Percentiles rank a stretch among this genome's conserved stretches.
phyloP scores from a whole-genome alignment of 108 stramenopile genomes.

The Nitzschia sp. region DNA sequence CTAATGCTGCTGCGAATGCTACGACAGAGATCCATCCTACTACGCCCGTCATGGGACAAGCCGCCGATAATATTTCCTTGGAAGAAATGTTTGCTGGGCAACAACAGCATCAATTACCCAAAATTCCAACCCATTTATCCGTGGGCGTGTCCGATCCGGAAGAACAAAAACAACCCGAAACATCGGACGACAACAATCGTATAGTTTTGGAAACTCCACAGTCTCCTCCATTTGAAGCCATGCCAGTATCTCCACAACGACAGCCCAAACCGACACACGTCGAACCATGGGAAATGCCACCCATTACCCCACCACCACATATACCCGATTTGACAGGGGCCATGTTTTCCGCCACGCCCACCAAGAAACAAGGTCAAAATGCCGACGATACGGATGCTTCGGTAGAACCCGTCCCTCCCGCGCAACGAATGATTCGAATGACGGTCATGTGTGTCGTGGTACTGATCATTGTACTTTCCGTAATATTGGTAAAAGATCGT shows the following conservation, averaged over 20 bases:
- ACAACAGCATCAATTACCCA: too few relatives aligned
- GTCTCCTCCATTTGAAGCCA: background rate
- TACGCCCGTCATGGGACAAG: background rate
- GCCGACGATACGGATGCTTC: background rate
- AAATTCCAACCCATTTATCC: too few relatives aligned
- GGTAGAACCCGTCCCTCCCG: background rate
- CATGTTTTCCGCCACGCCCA: background rate
- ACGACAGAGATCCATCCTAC: background rate
- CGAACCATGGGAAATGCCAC: conserved; percentile 6
- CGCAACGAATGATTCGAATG: background rate
- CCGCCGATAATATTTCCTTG: background rate
- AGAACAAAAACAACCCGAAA: too few relatives aligned
- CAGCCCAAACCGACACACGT: background rate
- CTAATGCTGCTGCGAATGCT: background rate
- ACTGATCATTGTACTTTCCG: too few relatives aligned
- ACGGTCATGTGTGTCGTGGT: background rate
- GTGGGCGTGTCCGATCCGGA: too few relatives aligned
- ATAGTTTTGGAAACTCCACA: too few relatives aligned
- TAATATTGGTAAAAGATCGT: too few relatives aligned
- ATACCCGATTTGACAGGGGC: conserved; percentile 1
- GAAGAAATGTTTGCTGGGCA: background rate
- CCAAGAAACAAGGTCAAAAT: background rate
- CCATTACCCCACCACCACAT: background rate
- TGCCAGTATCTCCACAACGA: background rate
- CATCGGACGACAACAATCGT: too few relatives aligned